Evolutionary conservation across 2,329 filamentous ascomycete genomes (phyloP), one percentile per base, ranked within the genome.

Genomic region (Rutstroemia sp.): DNA sequence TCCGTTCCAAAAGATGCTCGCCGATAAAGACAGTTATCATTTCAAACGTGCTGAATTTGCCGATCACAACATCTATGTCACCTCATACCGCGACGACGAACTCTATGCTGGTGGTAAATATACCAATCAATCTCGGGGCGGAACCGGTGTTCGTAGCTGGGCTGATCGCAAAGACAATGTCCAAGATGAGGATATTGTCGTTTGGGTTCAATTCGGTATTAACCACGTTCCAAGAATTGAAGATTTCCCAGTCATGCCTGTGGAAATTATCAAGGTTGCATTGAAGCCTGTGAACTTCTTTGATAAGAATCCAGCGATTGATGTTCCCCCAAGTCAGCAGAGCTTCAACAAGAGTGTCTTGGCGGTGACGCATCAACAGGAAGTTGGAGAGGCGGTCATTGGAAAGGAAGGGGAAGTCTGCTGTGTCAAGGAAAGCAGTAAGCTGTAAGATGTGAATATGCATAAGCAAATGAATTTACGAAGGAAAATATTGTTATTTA

Each of bases 171-270:
- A 76, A 30, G 72, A 78, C 47, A 66, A 75, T 62, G 73, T 77
- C 27, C 63, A 77, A 68, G 71, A 84, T 58, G 71, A 75, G 19
- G 77, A 82, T 44, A 74, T 82, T 42, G 79, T 84, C 1, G 70
- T 84, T 4, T 84, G 79, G 78, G 75, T 81, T 18, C 78, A 80
- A 3, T 78, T 77, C 63, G 74, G 83, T 18, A 78, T 85, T 25
- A 87, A 85, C 37, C 84, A 87, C 61, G 80, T 85, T 25, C 82
- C 82, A 0, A 73, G 83, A 5, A 75, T 81, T 23, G 83, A 86
- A 65, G 83, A 87, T 65, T 87, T 86, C 70, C 83, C 83, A 1
- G 80, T 87, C 42, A 87, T 87, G 84, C 83, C 83, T 0, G 78
- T 77, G 63, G 83, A 87, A 69, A 77, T 72, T 14, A 66, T 79